Base-by-base conservation (phyloP, 208 protist species). In the Crithidia thermophila region DNA sequence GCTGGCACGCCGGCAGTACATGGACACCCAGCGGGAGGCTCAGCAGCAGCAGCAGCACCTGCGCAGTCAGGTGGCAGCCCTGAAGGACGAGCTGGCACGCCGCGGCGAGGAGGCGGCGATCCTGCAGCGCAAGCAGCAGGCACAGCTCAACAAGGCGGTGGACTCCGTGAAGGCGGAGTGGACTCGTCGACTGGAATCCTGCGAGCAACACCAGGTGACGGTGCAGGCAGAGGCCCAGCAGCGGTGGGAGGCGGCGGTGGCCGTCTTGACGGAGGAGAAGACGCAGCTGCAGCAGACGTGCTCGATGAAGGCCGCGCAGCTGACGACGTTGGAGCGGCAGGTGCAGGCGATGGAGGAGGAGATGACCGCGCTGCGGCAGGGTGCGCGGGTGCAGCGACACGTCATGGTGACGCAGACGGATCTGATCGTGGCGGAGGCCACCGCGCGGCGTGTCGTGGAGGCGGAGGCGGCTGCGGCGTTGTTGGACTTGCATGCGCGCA, bases 11-110 rank as follows among this genome's bases (percentile, higher is more conserved):
- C 52, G 76, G 52, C 70, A 75, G 40, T 67, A 63, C 60, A 37
- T 71, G 10, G 72, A 79, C 28, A 33, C 51, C 30, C 73, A 76
- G 52, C 45, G 37, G 4, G 67, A 60, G 28, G 62, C 75, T 0
- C 53, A 64, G 31, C 49, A 67, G 8, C 73, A 65, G 21, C 37
- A 66, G 30, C 42, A 47, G 36, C 74, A 58, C 16, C 65, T 81
- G 23, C 65, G 52, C 23, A 67, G 69, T 21, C 88, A 91, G 64
- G 77, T 94, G 18, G 52, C 65, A 10, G 88, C 88, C 11, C 72
- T 94, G 30, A 91, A 92, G 72, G 88, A 88, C 55, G 88, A 94
- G 79, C 72, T 94, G 36, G 75, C 68, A 9, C 81, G 88, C 2
- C 80, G 83, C n/a, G 61, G 68, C 16, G 67, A 88, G 43, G 87